phyloP scores from a whole-genome alignment of 2,329 filamentous ascomycete genomes.

The Alternaria solani region DNA sequence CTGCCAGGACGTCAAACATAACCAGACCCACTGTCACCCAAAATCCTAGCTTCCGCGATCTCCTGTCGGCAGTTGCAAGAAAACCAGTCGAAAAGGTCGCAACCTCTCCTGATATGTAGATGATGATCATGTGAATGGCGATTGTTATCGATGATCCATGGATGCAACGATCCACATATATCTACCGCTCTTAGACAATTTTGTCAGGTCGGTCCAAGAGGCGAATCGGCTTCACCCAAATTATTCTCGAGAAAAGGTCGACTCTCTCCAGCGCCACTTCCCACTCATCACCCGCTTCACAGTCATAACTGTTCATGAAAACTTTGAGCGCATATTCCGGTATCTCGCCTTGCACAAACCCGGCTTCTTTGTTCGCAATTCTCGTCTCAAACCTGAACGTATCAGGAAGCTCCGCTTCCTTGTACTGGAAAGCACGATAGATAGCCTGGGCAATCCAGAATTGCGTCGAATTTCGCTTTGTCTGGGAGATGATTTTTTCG shows the following conservation, averaged over 20 bases:
- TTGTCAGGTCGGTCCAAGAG: constrained; percentile 41
- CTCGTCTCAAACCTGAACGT: constrained; percentile 50
- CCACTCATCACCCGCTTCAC: constrained; percentile 55
- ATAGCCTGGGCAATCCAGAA: constrained; percentile 65
- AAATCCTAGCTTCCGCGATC: too few species aligned
- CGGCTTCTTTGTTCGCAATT: background rate
- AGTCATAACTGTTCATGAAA: constrained; percentile 20
- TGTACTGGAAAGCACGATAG: constrained; percentile 66
- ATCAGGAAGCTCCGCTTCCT: constrained; percentile 60
- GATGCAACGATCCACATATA: too few species aligned
- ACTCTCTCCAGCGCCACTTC: constrained; percentile 52
- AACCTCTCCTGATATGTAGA: too few species aligned
- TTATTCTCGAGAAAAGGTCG: constrained; percentile 43
- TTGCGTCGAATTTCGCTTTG: constrained; percentile 44
- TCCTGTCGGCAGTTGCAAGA: too few species aligned
- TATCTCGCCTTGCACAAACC: constrained; percentile 21
- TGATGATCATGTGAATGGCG: too few species aligned
- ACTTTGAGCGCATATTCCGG: constrained; percentile 29
- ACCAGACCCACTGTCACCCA: too few species aligned
- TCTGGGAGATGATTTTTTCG: constrained; percentile 54
- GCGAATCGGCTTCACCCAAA: constrained; percentile 50
- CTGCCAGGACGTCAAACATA: background rate
- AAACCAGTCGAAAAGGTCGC: background rate
- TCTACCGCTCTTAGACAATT: background rate
- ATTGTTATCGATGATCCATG: too few species aligned